These are phyloP conservation scores for Ilyonectria destructans DNA, from an alignment of 2,329 filamentous ascomycete species.

Conservation along the genomic window DNA sequence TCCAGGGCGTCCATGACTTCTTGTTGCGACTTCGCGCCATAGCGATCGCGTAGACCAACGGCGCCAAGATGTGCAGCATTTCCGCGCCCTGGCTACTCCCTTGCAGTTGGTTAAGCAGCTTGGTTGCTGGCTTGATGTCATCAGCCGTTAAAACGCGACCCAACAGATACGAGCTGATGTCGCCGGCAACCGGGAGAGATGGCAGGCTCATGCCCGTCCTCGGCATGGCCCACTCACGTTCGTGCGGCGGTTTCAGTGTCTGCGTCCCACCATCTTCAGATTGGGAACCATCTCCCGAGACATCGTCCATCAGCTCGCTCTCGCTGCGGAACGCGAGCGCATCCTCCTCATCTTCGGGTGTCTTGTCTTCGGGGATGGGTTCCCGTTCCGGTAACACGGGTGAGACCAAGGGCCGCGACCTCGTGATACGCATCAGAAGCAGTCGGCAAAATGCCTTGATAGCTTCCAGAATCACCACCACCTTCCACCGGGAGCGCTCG, in stretches of 20 bases:
- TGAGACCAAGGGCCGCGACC: conserved; percentile 85
- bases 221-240: conserved; percentile 90
- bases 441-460: conserved; percentile 90
- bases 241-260: conserved; percentile 56
- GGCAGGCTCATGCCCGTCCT: conserved; percentile 90
- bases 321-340: conserved; percentile 57
- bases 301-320: conserved; percentile 62
- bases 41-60: conserved; percentile 87
- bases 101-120: conserved; percentile 86
- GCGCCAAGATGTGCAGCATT: conserved; percentile 91
- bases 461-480: conserved; percentile 87
- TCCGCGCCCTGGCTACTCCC: conserved; percentile 85
- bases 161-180: conserved; percentile 90
- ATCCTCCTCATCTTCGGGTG: conserved; percentile 65
- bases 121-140: conserved; percentile 93
- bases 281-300: conserved; percentile 53
- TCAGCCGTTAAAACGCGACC: conserved; percentile 94
- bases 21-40: conserved; percentile 82
- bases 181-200: conserved; percentile 83
- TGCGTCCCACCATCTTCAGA: conserved; percentile 37
- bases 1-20: conserved; percentile 92
- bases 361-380: conserved; percentile 75
- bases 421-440: conserved; percentile 85
- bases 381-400: conserved; percentile 91
- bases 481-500: conserved; percentile 85